phyloP scores from a whole-genome alignment of 169 alveolate species.

The Cryptosporidium parvum region DNA sequence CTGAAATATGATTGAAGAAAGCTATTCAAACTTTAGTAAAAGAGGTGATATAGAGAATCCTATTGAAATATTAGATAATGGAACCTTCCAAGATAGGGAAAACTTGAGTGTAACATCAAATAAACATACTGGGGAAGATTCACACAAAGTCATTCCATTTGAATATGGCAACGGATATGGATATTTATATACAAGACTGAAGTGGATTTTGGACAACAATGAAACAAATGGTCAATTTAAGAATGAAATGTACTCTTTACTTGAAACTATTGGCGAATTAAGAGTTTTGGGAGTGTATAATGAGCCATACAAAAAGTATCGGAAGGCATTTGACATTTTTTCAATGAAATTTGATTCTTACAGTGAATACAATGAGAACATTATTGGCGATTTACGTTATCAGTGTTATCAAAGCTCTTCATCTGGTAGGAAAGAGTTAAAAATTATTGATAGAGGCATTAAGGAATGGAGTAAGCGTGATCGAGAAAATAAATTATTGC shows the following conservation, averaged over 20 bases:
- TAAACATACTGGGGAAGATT: neutral
- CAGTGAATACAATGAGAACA: neutral
- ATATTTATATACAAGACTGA: slow-evolving; percentile 43
- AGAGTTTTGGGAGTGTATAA: slow-evolving; percentile 46
- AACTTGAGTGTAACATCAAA: neutral
- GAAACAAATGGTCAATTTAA: neutral
- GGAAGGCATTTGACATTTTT: slow-evolving; percentile 51
- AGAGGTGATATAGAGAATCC: neutral
- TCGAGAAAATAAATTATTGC: slow-evolving; percentile 28
- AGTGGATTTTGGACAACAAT: slow-evolving; percentile 28
- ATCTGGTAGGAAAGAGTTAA: slow-evolving; percentile 62
- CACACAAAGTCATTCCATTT: neutral
- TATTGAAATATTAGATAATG: neutral
- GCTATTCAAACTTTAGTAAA: neutral
- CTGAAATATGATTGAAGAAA: slow-evolving; percentile 6
- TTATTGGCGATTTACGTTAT: slow-evolving; percentile 32
- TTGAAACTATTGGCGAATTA: slow-evolving; percentile 56
- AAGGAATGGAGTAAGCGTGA: slow-evolving; percentile 51
- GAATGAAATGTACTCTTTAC: slow-evolving; percentile 22
- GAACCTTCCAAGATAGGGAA: neutral
- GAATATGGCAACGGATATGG: slow-evolving; percentile 53
- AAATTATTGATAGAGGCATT: slow-evolving; percentile 30
- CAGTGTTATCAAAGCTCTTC: slow-evolving; percentile 58
- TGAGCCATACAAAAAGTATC: slow-evolving; percentile 47
- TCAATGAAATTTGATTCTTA: slow-evolving; percentile 6